Conservation (phyloP, 164 flowering plant genomes). For the Umbellularia californica region DNA sequence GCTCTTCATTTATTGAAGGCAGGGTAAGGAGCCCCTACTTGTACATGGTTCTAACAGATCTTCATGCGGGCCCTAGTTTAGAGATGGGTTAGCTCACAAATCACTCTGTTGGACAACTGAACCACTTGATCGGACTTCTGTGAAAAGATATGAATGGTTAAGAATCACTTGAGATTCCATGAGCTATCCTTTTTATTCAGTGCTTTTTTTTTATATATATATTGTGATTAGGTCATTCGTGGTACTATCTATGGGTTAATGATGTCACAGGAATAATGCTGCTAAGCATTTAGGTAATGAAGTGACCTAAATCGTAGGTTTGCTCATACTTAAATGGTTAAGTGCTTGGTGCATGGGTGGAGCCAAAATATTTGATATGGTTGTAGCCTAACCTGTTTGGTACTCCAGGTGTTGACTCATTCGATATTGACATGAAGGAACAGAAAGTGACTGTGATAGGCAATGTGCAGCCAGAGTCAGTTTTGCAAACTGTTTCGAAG, state of each 20-base stretch:
- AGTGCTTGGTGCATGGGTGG: not conserved
- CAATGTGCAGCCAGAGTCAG: conserved; percentile 74
- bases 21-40: too few relatives aligned
- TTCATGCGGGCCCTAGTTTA: too few relatives aligned
- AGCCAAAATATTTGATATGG: not conserved
- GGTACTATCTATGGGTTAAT: too few relatives aligned
- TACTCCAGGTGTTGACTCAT: conserved; percentile 74
- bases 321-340: too few relatives aligned
- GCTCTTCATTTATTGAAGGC: too few relatives aligned
- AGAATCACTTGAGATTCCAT: not conserved
- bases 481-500: conserved; percentile 81
- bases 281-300: too few relatives aligned
- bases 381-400: not conserved
- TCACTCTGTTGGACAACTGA: not conserved
- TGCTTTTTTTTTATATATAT: too few relatives aligned
- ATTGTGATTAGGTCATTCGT: not conserved
- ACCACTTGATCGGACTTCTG: not conserved
- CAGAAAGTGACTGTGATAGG: conserved; percentile 92
- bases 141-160: not conserved
- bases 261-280: too few relatives aligned
- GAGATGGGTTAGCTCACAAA: not conserved
- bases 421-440: conserved; percentile 66
- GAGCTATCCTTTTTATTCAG: not conserved
- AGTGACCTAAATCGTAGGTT: too few relatives aligned
- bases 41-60: too few relatives aligned